phyloP scores from a whole-genome alignment of 2,329 filamentous ascomycete species.

The Elsinoe fawcettii region DNA sequence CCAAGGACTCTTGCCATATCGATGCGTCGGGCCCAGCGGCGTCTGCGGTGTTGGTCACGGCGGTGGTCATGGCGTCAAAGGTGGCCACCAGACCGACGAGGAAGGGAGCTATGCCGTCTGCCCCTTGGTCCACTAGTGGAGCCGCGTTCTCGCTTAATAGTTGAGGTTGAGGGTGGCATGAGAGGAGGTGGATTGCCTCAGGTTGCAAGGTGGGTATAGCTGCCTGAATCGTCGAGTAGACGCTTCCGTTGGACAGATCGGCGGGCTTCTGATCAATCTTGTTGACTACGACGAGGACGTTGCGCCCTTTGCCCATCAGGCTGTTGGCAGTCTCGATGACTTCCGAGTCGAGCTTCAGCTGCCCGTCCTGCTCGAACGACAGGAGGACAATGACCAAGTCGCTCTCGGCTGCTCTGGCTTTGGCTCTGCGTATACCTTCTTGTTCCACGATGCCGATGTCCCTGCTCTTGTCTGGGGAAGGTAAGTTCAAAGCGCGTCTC shows the following conservation, averaged over 20 bases:
- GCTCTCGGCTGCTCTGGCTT: conserved; percentile 69
- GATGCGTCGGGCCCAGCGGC: conserved; percentile 45
- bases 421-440: conserved; percentile 85
- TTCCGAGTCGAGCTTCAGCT: conserved; percentile 43
- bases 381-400: conserved; percentile 79
- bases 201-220: conserved; percentile 36
- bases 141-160: neutral
- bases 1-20: conserved; percentile 74
- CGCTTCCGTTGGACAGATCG: conserved; percentile 13
- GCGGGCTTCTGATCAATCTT: conserved; percentile 50
- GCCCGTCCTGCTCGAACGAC: conserved; percentile 53
- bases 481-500: conserved; percentile 40
- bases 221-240: conserved; percentile 28
- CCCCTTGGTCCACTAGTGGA: conserved; percentile 24
- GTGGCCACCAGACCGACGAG: conserved; percentile 57
- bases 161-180: conserved; percentile 48
- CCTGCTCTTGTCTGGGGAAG: conserved; percentile 19
- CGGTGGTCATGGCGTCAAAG: conserved; percentile 63
- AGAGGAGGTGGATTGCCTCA: conserved; percentile 55
- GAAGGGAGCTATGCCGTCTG: conserved; percentile 57
- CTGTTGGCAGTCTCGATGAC: conserved; percentile 47
- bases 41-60: conserved; percentile 26
- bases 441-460: conserved; percentile 67
- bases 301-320: conserved; percentile 43
- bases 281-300: conserved; percentile 54